Evolutionary conservation across 352 stramenopile species (phyloP), one percentile per base, ranked within the genome.

Genomic region (Pythium sukuiense): DNA sequence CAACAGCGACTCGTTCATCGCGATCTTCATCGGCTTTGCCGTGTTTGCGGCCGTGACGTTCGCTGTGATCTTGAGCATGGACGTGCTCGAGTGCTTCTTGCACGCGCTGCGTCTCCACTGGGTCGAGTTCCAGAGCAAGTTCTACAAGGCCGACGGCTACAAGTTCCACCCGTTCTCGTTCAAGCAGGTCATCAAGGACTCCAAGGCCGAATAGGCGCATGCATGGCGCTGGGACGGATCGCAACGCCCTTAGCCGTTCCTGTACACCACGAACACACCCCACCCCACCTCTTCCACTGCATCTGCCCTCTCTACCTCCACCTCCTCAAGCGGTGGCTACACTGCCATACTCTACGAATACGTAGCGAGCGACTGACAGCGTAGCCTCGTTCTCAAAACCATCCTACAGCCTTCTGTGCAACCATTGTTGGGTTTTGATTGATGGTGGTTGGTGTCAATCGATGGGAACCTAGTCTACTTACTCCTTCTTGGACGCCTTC

Each of bases 121-220:
- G 98, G 85, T 99, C 59, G 97, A 99, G 83, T 99, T 99, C 83
- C 97, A 99, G 81, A 99, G 93, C 86, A 99, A 99, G 81, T 99
- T 99, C 73, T 99, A 98, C 86, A 96, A 98, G 71, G 97, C 96
- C 12, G 97, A 99, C 78, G 97, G 97, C 49, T 83, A 98, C 76
- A 97, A 97, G 71, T 99, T 99, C 86, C 79, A 95, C 59, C 97
- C 97, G 39, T 98, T 98, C 66, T 97, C 87, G 52, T 99, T 99
- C 85, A 89, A 90, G 69, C 78, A 92, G 63, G 76, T 82, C 46
- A 92, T 92, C 64, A 83, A 84, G 68, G 80, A 88, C 58, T 88
- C 82, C 53, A 74, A 87, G 72, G 63, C 71, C 57, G 43, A 72
- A 26, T 87, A 81, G 66, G 20, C 30, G 9, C 18, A 7, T 41